Percentiles rank a stretch among this genome's conserved stretches.
phyloP scores from a whole-genome alignment of 78 protist species.

The Mastigamoeba balamuthi region DNA sequence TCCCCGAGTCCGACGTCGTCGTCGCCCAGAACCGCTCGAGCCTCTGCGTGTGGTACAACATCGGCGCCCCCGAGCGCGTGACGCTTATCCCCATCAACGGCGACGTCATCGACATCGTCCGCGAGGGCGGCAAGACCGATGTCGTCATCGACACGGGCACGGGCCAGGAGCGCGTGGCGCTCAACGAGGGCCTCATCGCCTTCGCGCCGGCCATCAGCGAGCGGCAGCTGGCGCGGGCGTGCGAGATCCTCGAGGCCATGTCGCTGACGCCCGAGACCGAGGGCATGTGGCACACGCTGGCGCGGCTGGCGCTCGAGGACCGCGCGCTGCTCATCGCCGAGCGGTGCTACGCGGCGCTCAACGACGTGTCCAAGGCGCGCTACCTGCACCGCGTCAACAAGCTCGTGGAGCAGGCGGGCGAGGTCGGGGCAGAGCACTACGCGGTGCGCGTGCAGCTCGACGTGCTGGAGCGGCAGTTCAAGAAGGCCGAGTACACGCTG shows the following conservation, averaged over 20 bases:
- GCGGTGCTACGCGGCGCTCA: constrained; percentile 67
- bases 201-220: constrained; percentile 58
- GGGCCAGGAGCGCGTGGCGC: constrained; percentile 1
- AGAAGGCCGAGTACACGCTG: constrained; percentile 27
- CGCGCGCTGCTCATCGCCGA: constrained; percentile 36
- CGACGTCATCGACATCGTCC: constrained; percentile 70
- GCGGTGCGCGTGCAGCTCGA: constrained; percentile 38
- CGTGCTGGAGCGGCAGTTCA: constrained; percentile 25
- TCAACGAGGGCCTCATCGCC: constrained; percentile 69
- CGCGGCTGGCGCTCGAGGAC: constrained; percentile 19
- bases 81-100: constrained; percentile 67
- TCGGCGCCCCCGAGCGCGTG: constrained; percentile 54
- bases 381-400: constrained; percentile 39
- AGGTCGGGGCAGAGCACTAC: constrained; percentile 12
- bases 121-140: constrained; percentile 56
- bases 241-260: constrained; percentile 18
- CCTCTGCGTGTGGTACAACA: constrained; percentile 79
- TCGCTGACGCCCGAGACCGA: constrained; percentile 39
- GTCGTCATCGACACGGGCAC: constrained; percentile 54
- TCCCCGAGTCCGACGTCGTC: constrained; percentile 77
- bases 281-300: constrained; percentile 71
- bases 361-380: constrained; percentile 50
- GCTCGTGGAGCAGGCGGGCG: not conserved
- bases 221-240: constrained; percentile 10
- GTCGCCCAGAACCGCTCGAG: constrained; percentile 68